phyloP scores from a whole-genome alignment of 2,329 filamentous ascomycete species.

The Penicillium sp. region DNA sequence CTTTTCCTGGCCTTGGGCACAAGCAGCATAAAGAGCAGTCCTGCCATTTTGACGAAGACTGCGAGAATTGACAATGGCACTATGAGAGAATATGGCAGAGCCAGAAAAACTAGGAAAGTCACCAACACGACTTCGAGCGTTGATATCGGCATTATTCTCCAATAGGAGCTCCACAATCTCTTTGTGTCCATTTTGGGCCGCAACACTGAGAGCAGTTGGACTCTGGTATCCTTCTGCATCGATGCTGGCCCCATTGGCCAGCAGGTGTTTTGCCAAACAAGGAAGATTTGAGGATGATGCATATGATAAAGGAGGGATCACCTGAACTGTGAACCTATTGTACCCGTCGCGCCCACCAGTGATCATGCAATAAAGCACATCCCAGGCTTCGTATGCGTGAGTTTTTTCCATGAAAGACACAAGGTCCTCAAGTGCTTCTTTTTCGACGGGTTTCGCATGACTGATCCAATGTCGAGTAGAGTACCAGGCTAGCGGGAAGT shows the following conservation, averaged over 20 bases:
- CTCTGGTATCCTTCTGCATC: neutral
- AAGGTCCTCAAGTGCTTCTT: neutral
- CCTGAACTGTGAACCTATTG: accelerated
- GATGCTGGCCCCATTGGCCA: neutral
- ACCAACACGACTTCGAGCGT: neutral
- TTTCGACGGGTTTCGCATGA: neutral
- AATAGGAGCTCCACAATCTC: neutral
- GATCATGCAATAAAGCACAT: neutral
- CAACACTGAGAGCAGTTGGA: neutral
- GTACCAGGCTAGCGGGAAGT: neutral
- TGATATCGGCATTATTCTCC: neutral
- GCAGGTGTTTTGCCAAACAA: neutral
- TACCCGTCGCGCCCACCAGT: neutral
- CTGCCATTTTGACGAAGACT: too few species aligned
- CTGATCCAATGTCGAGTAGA: neutral
- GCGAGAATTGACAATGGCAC: too few species aligned
- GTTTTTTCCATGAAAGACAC: neutral
- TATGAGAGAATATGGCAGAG: neutral
- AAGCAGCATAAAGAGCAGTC: neutral
- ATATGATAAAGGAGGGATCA: neutral
- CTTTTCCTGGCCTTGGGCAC: neutral
- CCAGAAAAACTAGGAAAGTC: neutral
- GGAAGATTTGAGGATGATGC: neutral
- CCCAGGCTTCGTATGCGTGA: neutral
- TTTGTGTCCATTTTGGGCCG: neutral